A percentile compares a stretch with the other conserved stretches of the same genome.
phyloP scores from a whole-genome alignment of 129 eudicot genomes.

The Daucus carota region DNA sequence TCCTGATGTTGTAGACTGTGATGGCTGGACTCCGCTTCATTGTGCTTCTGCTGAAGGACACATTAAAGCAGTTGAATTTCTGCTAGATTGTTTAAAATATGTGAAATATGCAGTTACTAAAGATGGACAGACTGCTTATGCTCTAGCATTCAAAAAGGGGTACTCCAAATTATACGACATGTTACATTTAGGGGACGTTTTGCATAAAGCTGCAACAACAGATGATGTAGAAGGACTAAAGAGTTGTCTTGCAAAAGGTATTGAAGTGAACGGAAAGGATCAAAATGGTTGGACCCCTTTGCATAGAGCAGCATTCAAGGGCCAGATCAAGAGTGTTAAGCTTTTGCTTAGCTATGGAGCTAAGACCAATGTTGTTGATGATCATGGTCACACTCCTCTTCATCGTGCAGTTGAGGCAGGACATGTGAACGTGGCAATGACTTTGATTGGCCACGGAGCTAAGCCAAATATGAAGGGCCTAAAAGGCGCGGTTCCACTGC shows the following conservation, averaged over 20 bases:
- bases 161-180: constrained; percentile 35
- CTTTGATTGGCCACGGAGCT: constrained; percentile 49
- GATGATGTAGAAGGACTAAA: constrained; percentile 31
- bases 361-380: constrained; percentile 41
- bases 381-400: constrained; percentile 43
- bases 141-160: constrained; percentile 43
- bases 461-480: constrained; percentile 40
- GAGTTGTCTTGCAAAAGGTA: constrained; percentile 46
- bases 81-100: constrained; percentile 29
- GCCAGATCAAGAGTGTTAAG: constrained; percentile 44
- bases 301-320: constrained; percentile 74
- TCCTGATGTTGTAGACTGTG: constrained; percentile 30
- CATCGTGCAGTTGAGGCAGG: constrained; percentile 51
- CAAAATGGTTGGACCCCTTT: constrained; percentile 79
- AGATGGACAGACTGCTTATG: constrained; percentile 50
- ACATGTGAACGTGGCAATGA: constrained; percentile 37
- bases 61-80: constrained; percentile 30
- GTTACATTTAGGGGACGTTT: constrained; percentile 41
- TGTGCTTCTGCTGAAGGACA: constrained; percentile 48
- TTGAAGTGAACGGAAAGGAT: constrained; percentile 42
- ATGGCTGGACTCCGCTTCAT: constrained; percentile 59
- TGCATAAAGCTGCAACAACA: constrained; percentile 44
- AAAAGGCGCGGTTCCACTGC: constrained; percentile 20
- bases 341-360: constrained; percentile 53
- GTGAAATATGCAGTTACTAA: constrained; percentile 40